Evolutionary conservation across 352 stramenopile genomes (phyloP), one percentile per base, ranked within the genome.

Genomic region (Phytopythium montanum): DNA sequence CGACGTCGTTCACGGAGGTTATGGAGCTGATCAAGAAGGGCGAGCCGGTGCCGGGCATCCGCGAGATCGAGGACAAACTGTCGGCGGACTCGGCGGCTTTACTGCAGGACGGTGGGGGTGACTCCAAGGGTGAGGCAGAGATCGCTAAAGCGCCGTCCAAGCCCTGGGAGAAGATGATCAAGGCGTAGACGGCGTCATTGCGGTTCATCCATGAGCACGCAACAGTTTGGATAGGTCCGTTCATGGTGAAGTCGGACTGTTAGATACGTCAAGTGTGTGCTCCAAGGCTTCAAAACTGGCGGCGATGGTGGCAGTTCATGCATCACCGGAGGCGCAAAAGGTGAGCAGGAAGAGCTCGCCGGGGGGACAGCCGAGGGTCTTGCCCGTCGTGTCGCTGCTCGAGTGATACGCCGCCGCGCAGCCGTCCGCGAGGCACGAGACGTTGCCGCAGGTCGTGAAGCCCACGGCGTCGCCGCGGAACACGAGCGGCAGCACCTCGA

Each of bases 1-100:
- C 82, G 0, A 71, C 86, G 54, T 89, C 82, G 6, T 92, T 92
- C 57, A 81, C 69, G 10, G 78, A 92, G 9, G 78, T 92, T 33
- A 87, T 89, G 78, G 73, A 85, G 64, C 69, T 89, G 62, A 68
- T 92, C 42, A 80, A 89, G 57, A 87, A 87, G 61, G 79, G 79
- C 14, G 82, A 90, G 54, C 70, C 65, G 12, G 79, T 91, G n/a
- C 79, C 81, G 5, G 81, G 79, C 7, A 89, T 91, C 60, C 77
- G 82, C 21, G 71, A 89, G 25, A 89, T 91, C 31, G 79, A 91
- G 31, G 79, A 91, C 50, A 86, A 85, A 33, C 44, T 91, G 31
- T 91, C 81, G 0, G 71, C 81, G n/a, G 81, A 91, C 52, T 66
- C 81, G 16, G 70, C 45, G 23, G 45, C 46, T 44, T 49, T 79